Evolutionary conservation across 2,329 filamentous ascomycete species (phyloP).

Genomic region (Stenocarpella maydis): DNA sequence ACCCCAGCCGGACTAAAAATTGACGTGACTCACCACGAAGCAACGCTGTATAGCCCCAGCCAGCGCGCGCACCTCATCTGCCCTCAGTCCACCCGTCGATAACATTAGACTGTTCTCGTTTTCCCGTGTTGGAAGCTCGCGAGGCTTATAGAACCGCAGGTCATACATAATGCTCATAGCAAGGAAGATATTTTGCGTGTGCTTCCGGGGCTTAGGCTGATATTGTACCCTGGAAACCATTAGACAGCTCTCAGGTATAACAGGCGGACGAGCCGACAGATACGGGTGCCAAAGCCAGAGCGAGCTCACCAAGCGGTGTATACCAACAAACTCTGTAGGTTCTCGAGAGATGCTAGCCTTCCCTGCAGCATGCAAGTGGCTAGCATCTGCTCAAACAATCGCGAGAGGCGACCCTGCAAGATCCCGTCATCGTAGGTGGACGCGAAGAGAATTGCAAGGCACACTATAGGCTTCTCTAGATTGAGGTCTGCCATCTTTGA

Average conservation of each 20-base stretch:
- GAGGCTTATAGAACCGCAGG: background rate
- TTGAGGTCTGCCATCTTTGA: background rate
- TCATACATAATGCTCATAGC: constrained; percentile 5
- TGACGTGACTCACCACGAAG: background rate
- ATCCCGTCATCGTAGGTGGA: background rate
- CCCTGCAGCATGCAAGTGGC: background rate
- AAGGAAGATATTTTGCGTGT: constrained; percentile 6
- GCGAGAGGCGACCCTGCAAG: background rate
- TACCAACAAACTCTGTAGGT: constrained; percentile 4
- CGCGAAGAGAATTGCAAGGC: constrained; percentile 8
- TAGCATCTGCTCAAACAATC: background rate
- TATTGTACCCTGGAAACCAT: background rate
- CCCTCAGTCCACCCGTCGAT: background rate
- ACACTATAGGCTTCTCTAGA: constrained; percentile 1
- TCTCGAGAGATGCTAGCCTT: background rate
- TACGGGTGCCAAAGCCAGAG: too few species aligned
- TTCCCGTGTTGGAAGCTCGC: background rate
- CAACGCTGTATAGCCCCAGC: constrained; percentile 1
- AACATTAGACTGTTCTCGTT: background rate
- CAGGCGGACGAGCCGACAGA: too few species aligned
- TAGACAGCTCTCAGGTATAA: background rate
- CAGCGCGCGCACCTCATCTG: background rate
- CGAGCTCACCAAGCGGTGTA: background rate
- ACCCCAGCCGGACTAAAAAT: background rate
- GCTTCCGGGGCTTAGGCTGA: background rate